These are phyloP conservation scores for Ocimum tenuiflorum DNA, from an alignment of 257 asterid species.

Conservation along the genomic window DNA sequence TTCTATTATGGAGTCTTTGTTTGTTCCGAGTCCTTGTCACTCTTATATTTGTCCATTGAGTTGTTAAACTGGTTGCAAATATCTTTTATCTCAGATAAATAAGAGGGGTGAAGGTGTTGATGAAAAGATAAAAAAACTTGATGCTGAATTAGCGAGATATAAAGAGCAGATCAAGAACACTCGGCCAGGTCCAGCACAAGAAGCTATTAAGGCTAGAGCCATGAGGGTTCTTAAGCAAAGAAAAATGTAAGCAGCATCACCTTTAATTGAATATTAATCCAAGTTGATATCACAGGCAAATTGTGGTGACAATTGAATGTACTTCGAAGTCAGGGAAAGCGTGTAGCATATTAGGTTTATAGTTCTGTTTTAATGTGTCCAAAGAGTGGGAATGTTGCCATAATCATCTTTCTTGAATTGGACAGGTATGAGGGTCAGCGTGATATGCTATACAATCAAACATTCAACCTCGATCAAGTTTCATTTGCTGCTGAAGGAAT, in stretches of 20 bases:
- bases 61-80: not conserved
- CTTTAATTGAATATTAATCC: not conserved
- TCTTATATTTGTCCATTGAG: conserved; percentile 7
- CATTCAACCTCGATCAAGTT: conserved; percentile 92
- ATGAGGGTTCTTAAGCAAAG: conserved; percentile 96
- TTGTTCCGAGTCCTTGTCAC: not conserved
- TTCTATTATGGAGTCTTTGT: not conserved
- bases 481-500: conserved; percentile 97
- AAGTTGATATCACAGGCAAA: not conserved
- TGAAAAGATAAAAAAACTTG: conserved; percentile 81
- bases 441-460: conserved; percentile 91
- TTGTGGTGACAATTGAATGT: not conserved
- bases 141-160: conserved; percentile 63
- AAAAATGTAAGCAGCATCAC: conserved; percentile 51
- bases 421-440: conserved; percentile 97
- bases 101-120: conserved; percentile 89
- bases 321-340: not conserved
- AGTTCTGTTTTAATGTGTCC: not conserved
- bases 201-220: conserved; percentile 94
- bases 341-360: not conserved
- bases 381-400: not conserved
- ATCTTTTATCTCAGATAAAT: conserved; percentile 45
- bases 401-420: conserved; percentile 17
- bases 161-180: conserved; percentile 90
- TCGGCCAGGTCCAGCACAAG: conserved; percentile 97